These are phyloP conservation scores for Saturnispora galanensis DNA, from an alignment of 805 yeast species.

Conservation along the genomic window DNA sequence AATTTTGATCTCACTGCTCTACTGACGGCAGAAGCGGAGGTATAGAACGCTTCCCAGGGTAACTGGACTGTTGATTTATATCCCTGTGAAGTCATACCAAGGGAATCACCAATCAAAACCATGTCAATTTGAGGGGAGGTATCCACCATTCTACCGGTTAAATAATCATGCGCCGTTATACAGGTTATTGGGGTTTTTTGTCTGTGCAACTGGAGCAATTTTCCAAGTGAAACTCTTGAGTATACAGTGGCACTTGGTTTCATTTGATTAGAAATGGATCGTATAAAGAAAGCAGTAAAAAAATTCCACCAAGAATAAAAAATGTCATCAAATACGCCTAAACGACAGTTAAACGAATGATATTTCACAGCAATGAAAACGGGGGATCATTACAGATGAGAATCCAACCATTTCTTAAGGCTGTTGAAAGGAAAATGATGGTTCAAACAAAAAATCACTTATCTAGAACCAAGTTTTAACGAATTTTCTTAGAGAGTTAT, in stretches of 20 bases:
- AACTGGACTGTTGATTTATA: conserved; percentile 66
- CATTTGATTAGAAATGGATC: conserved; percentile 10
- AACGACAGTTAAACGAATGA: too few species aligned
- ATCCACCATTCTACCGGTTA: conserved; percentile 60
- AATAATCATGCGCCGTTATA: conserved; percentile 83
- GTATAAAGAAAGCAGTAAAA: not conserved
- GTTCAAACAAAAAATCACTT: too few species aligned
- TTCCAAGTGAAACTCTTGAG: not conserved
- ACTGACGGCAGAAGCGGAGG: conserved; percentile 64
- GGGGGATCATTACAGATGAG: too few species aligned
- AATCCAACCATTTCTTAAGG: too few species aligned
- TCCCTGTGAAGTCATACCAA: conserved; percentile 88
- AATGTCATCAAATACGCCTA: too few species aligned
- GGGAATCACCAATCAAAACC: conserved; percentile 79
- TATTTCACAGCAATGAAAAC: too few species aligned
- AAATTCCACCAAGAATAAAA: not conserved
- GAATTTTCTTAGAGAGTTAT: too few species aligned
- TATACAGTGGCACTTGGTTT: not conserved
- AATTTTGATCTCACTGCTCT: conserved; percentile 61
- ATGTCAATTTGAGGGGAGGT: conserved; percentile 58
- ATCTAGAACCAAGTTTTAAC: too few species aligned
- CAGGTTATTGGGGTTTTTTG: conserved; percentile 20
- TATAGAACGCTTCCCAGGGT: conserved; percentile 68
- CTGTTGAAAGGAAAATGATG: too few species aligned
- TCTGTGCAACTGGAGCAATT: not conserved